These are phyloP conservation scores for Arthrobotrys conoides DNA, from an alignment of 2,329 filamentous ascomycete species.

Conservation along the genomic window DNA sequence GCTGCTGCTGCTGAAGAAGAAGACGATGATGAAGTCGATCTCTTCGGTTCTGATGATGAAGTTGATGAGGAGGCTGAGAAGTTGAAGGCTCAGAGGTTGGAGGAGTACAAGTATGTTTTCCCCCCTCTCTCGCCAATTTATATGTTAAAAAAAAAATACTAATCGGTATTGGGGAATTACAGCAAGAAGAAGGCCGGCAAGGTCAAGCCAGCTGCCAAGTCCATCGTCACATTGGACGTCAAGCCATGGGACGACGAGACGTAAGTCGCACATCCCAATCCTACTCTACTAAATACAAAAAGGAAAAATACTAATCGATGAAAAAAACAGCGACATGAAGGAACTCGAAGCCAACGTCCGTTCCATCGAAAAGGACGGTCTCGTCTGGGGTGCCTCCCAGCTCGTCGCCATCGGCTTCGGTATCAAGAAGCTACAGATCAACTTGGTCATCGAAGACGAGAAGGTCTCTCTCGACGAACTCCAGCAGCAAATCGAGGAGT, in stretches of 20 bases:
- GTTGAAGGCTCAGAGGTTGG: slow-evolving; percentile 75
- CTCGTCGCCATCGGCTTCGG: slow-evolving; percentile 90
- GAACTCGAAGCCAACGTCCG: slow-evolving; percentile 85
- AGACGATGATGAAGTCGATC: slow-evolving; percentile 84
- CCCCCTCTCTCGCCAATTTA: background rate
- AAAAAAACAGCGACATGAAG: slow-evolving; percentile 85
- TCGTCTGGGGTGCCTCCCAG: slow-evolving; percentile 94
- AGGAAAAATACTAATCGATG: background rate
- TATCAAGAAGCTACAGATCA: slow-evolving; percentile 99
- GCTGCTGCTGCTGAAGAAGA: slow-evolving; percentile 73
- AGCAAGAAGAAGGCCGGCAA: slow-evolving; percentile 96
- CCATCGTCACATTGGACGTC: slow-evolving; percentile 92
- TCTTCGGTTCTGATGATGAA: slow-evolving; percentile 94
- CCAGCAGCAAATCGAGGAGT: slow-evolving; percentile 84
- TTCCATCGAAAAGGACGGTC: slow-evolving; percentile 88
- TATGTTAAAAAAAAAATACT: background rate
- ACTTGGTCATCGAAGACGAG: slow-evolving; percentile 96
- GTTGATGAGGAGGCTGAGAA: slow-evolving; percentile 95
- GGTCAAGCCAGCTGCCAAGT: slow-evolving; percentile 93
- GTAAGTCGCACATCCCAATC: slow-evolving; percentile 75
- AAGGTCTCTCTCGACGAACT: slow-evolving; percentile 91
- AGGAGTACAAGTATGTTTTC: slow-evolving; percentile 70
- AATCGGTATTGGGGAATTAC: slow-evolving; percentile 71
- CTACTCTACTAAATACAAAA: too few relatives aligned
- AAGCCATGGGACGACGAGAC: slow-evolving; percentile 86